Evolutionary conservation across 2,329 filamentous ascomycete species (phyloP).

Genomic region (Colletotrichum sp.): DNA sequence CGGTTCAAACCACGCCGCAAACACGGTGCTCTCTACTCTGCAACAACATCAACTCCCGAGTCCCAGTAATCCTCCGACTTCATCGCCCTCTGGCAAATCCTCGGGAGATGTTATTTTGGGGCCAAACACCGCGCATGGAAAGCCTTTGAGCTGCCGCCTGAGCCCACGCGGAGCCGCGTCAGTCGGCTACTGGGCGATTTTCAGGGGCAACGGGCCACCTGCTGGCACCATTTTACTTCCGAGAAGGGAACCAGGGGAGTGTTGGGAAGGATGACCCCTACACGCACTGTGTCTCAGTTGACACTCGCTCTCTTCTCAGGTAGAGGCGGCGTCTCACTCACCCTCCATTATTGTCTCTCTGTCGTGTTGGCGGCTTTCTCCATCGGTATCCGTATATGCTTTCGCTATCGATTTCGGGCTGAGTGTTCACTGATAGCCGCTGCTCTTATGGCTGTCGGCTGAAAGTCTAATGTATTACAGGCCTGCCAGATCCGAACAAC

Average conservation of each 20-base stretch:
- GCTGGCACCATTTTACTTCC: neutral
- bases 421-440: neutral
- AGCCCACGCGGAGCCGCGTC: conserved; percentile 1
- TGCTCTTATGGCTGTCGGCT: neutral
- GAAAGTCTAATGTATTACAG: neutral
- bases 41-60: neutral
- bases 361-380: neutral
- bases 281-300: neutral
- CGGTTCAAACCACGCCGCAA: neutral
- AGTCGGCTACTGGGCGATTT: neutral
- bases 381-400: neutral
- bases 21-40: neutral
- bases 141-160: neutral
- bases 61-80: neutral
- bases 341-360: neutral
- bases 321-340: neutral
- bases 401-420: neutral
- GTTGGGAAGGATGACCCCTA: neutral
- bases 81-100: neutral
- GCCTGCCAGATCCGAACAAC: neutral
- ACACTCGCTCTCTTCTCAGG: neutral
- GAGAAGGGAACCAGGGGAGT: neutral
- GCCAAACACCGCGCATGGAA: neutral
- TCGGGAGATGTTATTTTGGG: neutral
- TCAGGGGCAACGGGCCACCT: neutral